Percentiles rank a stretch among this genome's conserved stretches.
Evolutionary conservation across 2,329 filamentous ascomycete genomes (phyloP).

Genomic region (Boeremia lycopersici): DNA sequence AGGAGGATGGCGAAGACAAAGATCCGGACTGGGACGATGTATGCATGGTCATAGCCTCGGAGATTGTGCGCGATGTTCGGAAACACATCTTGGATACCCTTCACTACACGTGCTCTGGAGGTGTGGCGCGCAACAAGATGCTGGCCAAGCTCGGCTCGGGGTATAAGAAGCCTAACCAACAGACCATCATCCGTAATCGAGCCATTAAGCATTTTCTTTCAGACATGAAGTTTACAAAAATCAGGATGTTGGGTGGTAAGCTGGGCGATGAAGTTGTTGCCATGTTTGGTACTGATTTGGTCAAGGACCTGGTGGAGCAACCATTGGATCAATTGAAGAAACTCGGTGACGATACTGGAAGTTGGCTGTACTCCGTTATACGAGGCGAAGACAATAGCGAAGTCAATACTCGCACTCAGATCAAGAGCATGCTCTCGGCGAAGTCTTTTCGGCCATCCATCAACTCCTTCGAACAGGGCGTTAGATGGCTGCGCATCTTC

Average conservation of each 20-base stretch:
- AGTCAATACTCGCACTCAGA: slow-evolving; percentile 87
- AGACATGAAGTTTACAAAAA: slow-evolving; percentile 79
- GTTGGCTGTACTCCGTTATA: slow-evolving; percentile 84
- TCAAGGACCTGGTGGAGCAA: slow-evolving; percentile 75
- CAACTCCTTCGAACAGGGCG: slow-evolving; percentile 75
- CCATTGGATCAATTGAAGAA: slow-evolving; percentile 76
- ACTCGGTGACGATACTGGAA: slow-evolving; percentile 81
- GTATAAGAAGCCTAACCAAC: slow-evolving; percentile 90
- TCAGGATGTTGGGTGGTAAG: slow-evolving; percentile 19
- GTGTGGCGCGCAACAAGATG: slow-evolving; percentile 91
- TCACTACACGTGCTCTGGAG: slow-evolving; percentile 89
- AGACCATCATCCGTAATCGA: slow-evolving; percentile 90
- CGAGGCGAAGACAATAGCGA: slow-evolving; percentile 86
- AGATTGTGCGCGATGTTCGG: slow-evolving; percentile 82
- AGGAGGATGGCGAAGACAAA: slow-evolving; percentile 72
- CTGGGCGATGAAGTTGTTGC: slow-evolving; percentile 83
- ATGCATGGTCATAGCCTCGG: slow-evolving; percentile 81
- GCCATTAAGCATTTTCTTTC: slow-evolving; percentile 80
- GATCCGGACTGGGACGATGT: slow-evolving; percentile 98
- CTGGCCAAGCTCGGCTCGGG: slow-evolving; percentile 91
- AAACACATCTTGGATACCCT: slow-evolving; percentile 70
- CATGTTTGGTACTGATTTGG: slow-evolving; percentile 79
- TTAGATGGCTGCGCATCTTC: slow-evolving; percentile 89
- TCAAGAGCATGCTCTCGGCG: slow-evolving; percentile 96
- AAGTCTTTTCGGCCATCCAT: slow-evolving; percentile 92